Base-by-base conservation (phyloP, 2,329 filamentous ascomycete species). In the Epichloe gansuensis region DNA sequence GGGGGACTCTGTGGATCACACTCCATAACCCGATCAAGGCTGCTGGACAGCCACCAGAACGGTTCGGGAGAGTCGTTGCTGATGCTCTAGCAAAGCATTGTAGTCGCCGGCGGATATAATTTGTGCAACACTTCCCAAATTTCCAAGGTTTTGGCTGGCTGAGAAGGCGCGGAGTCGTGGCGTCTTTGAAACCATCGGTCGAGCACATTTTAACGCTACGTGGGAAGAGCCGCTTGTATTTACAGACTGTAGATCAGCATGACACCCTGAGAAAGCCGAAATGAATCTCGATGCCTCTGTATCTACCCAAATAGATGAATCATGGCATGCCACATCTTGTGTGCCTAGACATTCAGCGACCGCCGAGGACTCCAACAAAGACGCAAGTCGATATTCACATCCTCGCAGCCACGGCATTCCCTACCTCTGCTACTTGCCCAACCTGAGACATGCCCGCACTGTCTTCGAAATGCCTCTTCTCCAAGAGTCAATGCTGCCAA, bases 1-100 rank as follows among this genome's bases (percentile, higher is more conserved):
- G 53, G 12, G 12, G 63, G 0, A 64, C 63, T 2, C 42, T 65
- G 4, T 62, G 61, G 61, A 21, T 64, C 1, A 57, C 49, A 2
- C 12, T 63, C 8, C 34, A 50, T 7, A 34, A 61, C 21, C 54
- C 61, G 1, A 13, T 57, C 12, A 56, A 54, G 43, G 53, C 59
- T n/a, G 54, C 53, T 2, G 40, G 44, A 7, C 21, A 55, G 31
- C 38, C 55, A n/a, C 44, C 49, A 7, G 55, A 59, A 47, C 46
- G 36, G 2, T 61, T 65, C 39, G 63, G 58, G 1, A 49, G 46
- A 25, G 52, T 47, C 7, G 39, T 61, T 45, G 60, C 59, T 2
- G 49, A 40, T 23, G 45, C 48, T 11, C 35, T 61, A 23, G 53
- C 38, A 27, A 50, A 40, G 23, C 11, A 51, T 25, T 58, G 53